Evolutionary conservation across 2,329 filamentous ascomycete species (phyloP), one percentile per base, ranked within the genome.

Genomic region (Phialocephala sp.): DNA sequence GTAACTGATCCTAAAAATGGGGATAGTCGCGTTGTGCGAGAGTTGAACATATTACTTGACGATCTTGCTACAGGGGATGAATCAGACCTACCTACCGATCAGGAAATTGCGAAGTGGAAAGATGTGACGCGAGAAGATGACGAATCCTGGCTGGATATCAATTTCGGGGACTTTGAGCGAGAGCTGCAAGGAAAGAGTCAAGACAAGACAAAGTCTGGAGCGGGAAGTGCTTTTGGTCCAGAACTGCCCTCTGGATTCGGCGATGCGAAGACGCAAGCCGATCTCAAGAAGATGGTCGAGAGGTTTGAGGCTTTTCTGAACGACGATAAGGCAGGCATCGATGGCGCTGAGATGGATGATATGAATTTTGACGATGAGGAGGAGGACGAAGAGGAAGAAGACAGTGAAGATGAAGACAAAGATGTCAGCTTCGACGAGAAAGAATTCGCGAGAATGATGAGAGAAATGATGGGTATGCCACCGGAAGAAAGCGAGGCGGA

Each of bases 221-320:
- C 63, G 63, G 69, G 54, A 20, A 72, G 63, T 36, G 67, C 52
- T 59, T 73, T 73, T 68, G 75, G 73, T 36, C 72, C 74, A 35
- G 72, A 74, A 47, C 59, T 68, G 8, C 69, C 69, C n/a, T 70
- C 74, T 55, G 83, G 83, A 0, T 88, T 92, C 74, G 91, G 90
- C 1, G 88, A 93, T 75, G 80, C 85, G 4, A 82, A 82, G 27
- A 86, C 89, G 0, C 89, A 94, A 73, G 87, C 88, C 4, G 91
- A 97, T 75, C 81, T 99, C 24, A 89, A 91, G 62, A 94, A 94
- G 74, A 97, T 98, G 76, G 95, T 99, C 0, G 90, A 91, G 56
- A 87, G 93, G n/a, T 98, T 99, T 74, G 93, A 97, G 74, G 84
- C 91, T 14, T 98, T 99, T 72, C 79, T 99, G 55, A 92, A 96